These are phyloP conservation scores for Isoetes taiwanensis DNA, from an alignment of 75 land plant species.

Conservation along the genomic window DNA sequence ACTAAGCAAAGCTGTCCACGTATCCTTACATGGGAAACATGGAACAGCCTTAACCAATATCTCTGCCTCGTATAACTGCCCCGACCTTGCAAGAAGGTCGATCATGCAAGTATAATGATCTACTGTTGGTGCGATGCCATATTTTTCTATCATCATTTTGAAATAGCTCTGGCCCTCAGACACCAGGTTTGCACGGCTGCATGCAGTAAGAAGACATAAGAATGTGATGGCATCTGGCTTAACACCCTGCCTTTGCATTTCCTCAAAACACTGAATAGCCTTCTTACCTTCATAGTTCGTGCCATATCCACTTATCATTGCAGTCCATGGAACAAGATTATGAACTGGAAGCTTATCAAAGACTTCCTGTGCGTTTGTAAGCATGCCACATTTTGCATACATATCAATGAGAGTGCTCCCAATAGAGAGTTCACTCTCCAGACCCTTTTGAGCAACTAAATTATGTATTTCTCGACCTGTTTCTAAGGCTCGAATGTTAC, in stretches of 20 bases:
- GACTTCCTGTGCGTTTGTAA: background rate
- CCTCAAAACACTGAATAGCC: slow-evolving; percentile 8
- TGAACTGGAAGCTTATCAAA: background rate
- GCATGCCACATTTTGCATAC: slow-evolving; percentile 1
- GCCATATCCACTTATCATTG: slow-evolving; percentile 20
- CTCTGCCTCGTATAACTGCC: no score
- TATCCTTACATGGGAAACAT: no score
- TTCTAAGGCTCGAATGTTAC: no score
- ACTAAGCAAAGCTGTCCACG: no score
- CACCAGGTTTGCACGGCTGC: slow-evolving; percentile 16
- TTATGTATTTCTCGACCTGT: no score
- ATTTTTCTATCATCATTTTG: slow-evolving; percentile 12
- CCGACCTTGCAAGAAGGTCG: slow-evolving; percentile 15
- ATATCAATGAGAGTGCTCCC: no score
- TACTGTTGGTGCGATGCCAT: slow-evolving; percentile 10
- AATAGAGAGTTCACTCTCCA: no score
- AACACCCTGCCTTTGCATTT: slow-evolving; percentile 5
- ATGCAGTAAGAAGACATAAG: slow-evolving; percentile 14
- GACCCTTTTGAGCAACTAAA: no score
- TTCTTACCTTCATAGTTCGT: slow-evolving; percentile 10
- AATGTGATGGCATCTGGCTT: slow-evolving; percentile 20
- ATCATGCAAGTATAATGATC: slow-evolving; percentile 24
- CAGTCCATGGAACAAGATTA: slow-evolving; percentile 18
- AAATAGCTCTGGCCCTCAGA: slow-evolving; percentile 9
- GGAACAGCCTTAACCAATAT: no score